These are phyloP conservation scores for Erodium maritimum DNA, from an alignment of 345 rosid genomes.

Conservation along the genomic window DNA sequence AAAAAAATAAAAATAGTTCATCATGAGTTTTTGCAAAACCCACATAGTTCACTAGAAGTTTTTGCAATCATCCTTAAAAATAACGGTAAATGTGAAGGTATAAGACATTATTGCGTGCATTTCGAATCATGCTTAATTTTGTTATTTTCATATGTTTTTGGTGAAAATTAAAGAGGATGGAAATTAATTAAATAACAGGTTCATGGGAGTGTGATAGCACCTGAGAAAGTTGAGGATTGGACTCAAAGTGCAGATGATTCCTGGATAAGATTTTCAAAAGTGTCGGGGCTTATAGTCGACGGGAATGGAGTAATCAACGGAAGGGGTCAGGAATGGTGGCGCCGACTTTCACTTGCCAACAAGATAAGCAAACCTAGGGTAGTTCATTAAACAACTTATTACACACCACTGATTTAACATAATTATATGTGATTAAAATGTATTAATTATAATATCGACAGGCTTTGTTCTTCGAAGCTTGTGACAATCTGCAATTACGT, in stretches of 20 bases:
- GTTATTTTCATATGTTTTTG: too few relatives aligned
- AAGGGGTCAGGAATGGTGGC: slow-evolving; percentile 37
- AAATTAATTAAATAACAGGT: slow-evolving; percentile 9
- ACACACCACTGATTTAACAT: too few relatives aligned
- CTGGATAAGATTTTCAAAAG: slow-evolving; percentile 22
- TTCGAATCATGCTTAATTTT: too few relatives aligned
- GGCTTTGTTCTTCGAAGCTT: slow-evolving; percentile 12
- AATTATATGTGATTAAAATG: too few relatives aligned
- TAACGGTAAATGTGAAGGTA: too few relatives aligned
- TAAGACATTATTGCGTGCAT: too few relatives aligned
- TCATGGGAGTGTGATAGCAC: slow-evolving; percentile 16
- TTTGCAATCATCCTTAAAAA: too few relatives aligned
- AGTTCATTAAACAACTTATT: too few relatives aligned
- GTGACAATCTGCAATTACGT: slow-evolving; percentile 6
- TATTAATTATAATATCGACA: background rate
- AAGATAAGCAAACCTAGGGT: background rate
- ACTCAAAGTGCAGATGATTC: slow-evolving; percentile 7
- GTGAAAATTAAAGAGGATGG: too few relatives aligned
- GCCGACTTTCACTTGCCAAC: background rate
- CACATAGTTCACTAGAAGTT: too few relatives aligned
- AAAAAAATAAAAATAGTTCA: too few relatives aligned
- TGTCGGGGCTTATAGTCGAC: slow-evolving; percentile 18
- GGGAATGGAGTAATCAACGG: slow-evolving; percentile 27
- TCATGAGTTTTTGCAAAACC: too few relatives aligned
- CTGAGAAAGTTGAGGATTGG: slow-evolving; percentile 18